Evolutionary conservation across 78 protist genomes (phyloP).

Genomic region (Emiliania huxleyi): DNA sequence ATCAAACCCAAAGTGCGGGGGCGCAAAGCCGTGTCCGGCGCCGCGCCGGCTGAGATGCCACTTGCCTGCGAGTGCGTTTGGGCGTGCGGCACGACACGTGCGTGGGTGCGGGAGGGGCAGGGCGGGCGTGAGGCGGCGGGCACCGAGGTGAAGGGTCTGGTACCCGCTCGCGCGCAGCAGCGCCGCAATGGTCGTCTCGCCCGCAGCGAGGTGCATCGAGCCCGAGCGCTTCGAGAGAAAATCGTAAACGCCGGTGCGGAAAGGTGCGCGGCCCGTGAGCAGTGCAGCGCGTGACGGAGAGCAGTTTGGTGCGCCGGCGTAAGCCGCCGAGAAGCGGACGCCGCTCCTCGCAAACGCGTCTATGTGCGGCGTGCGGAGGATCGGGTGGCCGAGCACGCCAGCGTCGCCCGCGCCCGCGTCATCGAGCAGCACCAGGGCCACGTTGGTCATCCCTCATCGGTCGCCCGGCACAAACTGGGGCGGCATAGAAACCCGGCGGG

Average conservation of each 20-base stretch:
- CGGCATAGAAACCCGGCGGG: too few species aligned
- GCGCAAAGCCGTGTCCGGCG: neutral
- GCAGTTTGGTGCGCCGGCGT: constrained; percentile 7
- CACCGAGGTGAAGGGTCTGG: neutral
- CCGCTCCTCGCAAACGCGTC: neutral
- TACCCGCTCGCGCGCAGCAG: neutral
- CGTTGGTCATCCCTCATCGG: neutral
- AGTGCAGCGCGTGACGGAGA: neutral
- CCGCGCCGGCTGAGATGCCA: neutral
- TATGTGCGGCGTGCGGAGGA: neutral
- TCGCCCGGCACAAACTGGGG: too few species aligned
- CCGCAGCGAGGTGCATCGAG: neutral
- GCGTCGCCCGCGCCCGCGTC: neutral
- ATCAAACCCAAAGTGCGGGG: neutral
- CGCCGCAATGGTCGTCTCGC: neutral
- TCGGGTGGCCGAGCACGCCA: neutral
- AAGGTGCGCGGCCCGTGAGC: neutral
- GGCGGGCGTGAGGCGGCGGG: too few species aligned
- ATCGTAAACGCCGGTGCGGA: neutral
- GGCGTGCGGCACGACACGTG: too few species aligned
- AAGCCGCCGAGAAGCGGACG: neutral
- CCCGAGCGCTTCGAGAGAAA: neutral
- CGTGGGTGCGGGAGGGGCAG: too few species aligned
- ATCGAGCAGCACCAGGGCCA: neutral
- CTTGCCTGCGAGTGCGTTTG: too few species aligned